These are phyloP conservation scores for Wallacemonas rigidus DNA, from an alignment of 208 protist genomes.

Conservation along the genomic window DNA sequence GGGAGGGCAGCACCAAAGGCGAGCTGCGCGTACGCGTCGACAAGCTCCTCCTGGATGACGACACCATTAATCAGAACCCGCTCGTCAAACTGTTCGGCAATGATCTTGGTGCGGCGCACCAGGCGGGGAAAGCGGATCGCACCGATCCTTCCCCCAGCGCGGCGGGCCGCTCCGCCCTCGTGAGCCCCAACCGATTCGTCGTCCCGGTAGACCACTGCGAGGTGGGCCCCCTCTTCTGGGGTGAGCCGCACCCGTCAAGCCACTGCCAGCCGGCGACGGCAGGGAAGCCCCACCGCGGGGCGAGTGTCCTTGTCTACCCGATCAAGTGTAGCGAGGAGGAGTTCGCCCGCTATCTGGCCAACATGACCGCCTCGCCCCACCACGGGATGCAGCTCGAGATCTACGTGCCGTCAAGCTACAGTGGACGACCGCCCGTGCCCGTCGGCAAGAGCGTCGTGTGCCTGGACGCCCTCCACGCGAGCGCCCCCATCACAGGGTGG, in stretches of 20 bases:
- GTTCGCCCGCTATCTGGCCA: conserved; percentile 63
- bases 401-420: conserved; percentile 84
- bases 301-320: conserved; percentile 65
- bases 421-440: conserved; percentile 53
- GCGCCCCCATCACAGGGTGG: conserved; percentile 62
- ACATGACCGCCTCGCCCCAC: conserved; percentile 59
- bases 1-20: conserved; percentile 68
- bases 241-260: conserved; percentile 58
- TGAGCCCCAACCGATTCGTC: conserved; percentile 50
- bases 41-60: conserved; percentile 73
- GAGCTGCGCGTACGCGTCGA: conserved; percentile 85
- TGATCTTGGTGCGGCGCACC: neutral
- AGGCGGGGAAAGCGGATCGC: neutral
- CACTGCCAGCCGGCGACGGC: conserved; percentile 72
- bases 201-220: conserved; percentile 84
- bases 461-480: conserved; percentile 45
- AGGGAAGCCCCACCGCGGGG: conserved; percentile 41
- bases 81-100: conserved; percentile 39
- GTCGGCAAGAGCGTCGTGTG: conserved; percentile 66
- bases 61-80: conserved; percentile 62
- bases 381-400: conserved; percentile 73
- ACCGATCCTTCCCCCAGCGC: neutral
- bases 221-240: conserved; percentile 79
- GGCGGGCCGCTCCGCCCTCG: neutral
- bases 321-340: conserved; percentile 60